phyloP scores from a whole-genome alignment of 495 filamentous ascomycete genomes.

The Opeltia flavorubescens region DNA sequence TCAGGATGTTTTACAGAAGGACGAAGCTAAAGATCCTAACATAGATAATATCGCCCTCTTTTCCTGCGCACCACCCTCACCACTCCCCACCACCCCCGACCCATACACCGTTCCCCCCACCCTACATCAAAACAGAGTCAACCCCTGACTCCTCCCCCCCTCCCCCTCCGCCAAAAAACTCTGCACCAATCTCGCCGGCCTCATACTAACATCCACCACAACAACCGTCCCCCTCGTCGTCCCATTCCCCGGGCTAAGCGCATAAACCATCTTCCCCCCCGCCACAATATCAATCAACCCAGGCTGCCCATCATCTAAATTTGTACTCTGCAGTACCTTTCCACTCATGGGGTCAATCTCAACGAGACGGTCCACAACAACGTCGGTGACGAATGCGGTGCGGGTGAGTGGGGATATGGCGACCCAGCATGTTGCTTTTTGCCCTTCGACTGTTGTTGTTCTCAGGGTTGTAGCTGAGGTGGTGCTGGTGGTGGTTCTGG shows the following conservation, averaged over 20 bases:
- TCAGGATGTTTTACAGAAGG: too few relatives aligned
- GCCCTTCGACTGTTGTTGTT: slow-evolving; percentile 26
- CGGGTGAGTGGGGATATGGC: slow-evolving; percentile 17
- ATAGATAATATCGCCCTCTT: too few relatives aligned
- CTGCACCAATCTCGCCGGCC: slow-evolving; percentile 24
- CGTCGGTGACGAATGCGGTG: slow-evolving; percentile 42
- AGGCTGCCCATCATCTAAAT: slow-evolving; percentile 29
- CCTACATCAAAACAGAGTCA: background rate
- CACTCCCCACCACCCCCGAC: too few relatives aligned
- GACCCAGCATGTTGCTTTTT: slow-evolving; percentile 44
- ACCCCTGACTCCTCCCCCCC: background rate
- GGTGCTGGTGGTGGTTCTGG: background rate
- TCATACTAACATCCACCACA: slow-evolving; percentile 34
- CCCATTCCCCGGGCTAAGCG: slow-evolving; percentile 37
- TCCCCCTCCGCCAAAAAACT: slow-evolving; percentile 13
- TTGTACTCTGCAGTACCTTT: slow-evolving; percentile 23
- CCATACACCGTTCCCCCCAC: too few relatives aligned
- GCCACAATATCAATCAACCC: slow-evolving; percentile 42
- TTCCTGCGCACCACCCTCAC: too few relatives aligned
- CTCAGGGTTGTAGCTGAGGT: slow-evolving; percentile 7
- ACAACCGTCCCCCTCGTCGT: slow-evolving; percentile 28
- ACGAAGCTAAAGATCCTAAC: too few relatives aligned
- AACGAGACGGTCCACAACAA: slow-evolving; percentile 31
- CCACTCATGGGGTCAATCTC: slow-evolving; percentile 25
- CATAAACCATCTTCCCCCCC: slow-evolving; percentile 38